These are phyloP conservation scores for Solanum dulcamara DNA, from an alignment of 257 asterid species.

Conservation along the genomic window DNA sequence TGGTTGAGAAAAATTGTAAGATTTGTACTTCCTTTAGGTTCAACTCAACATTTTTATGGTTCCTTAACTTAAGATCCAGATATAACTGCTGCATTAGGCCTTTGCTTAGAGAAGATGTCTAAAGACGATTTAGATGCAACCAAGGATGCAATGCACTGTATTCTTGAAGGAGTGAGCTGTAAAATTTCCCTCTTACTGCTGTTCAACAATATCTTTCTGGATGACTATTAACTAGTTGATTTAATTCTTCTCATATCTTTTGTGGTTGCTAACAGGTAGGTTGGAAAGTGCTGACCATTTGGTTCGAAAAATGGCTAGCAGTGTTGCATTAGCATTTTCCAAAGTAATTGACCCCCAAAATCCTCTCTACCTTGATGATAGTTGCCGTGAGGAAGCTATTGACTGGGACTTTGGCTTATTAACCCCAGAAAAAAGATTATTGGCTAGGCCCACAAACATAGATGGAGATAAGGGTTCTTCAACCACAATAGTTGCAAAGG, in stretches of 20 bases:
- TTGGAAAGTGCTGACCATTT: constrained; percentile 74
- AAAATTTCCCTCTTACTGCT: constrained; percentile 15
- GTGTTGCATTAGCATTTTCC: constrained; percentile 82
- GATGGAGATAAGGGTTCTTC: constrained; percentile 20
- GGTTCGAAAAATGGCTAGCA: constrained; percentile 91
- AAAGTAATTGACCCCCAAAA: constrained; percentile 74
- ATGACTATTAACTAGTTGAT: background rate
- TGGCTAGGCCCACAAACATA: constrained; percentile 8
- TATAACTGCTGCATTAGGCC: constrained; percentile 89
- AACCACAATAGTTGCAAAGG: constrained; percentile 14
- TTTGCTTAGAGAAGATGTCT: constrained; percentile 87
- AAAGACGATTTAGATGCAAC: constrained; percentile 76
- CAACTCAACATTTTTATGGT: background rate
- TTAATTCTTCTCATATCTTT: background rate
- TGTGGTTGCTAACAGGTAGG: constrained; percentile 56
- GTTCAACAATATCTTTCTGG: background rate
- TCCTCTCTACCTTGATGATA: constrained; percentile 89
- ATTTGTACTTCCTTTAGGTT: background rate
- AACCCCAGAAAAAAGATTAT: constrained; percentile 20
- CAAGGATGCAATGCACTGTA: constrained; percentile 66
- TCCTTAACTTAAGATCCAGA: constrained; percentile 54
- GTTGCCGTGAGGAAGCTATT: constrained; percentile 47
- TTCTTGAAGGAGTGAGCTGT: constrained; percentile 96
- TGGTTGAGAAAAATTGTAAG: background rate
- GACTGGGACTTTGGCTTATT: constrained; percentile 83